Base-by-base conservation (phyloP, 108 stramenopile species). In the Nitzschia sp. region DNA sequence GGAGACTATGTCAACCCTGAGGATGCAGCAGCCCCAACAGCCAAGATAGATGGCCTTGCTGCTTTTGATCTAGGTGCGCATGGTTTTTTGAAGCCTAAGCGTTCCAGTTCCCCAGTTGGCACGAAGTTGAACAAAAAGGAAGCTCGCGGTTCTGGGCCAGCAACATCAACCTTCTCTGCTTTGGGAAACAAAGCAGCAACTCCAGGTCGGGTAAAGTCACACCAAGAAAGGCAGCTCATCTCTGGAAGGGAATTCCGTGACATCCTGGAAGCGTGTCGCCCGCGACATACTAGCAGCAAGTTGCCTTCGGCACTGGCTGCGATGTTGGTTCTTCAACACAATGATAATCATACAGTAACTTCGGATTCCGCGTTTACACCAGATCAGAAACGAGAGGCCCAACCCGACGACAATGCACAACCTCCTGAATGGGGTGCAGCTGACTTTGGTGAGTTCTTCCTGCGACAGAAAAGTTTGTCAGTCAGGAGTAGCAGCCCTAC, bases 241-340 rank as follows among this genome's bases (percentile, higher is more conserved):
- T 77, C 79, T 10, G 88, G 83, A 9, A 73, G 92, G 50, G 77
- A 85, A 8, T 89, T 94, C 68, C 69, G 80, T 58, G 89, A 94
- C 58, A 91, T 94, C 69, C 65, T 94, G 26, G 88, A 91, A 64
- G 92, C 92, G 10, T 91, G 92, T 48, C 65, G 90, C 41, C 92
- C 92, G 26, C 61, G 86, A 56, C 65, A 69, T 34, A 69, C 76
- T 41, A 73, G 73, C 19, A 53, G 51, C 26, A 17, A 37, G 8
- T 34, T 82, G 63, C 81, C 85, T 8, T 74, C 81, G 15, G 20
- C 81, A 5, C 61, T 86, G 3, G 15, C 43, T 41, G 54, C 58
- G 20, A 46, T 86, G 17, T 41, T 83, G 25, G 59, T 71, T 12
- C 44, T 80, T 42, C 67, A 68, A 34, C 42, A 74, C 29, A 34